phyloP scores from a whole-genome alignment of 2,329 filamentous ascomycete species.

The Cercospora sojina region DNA sequence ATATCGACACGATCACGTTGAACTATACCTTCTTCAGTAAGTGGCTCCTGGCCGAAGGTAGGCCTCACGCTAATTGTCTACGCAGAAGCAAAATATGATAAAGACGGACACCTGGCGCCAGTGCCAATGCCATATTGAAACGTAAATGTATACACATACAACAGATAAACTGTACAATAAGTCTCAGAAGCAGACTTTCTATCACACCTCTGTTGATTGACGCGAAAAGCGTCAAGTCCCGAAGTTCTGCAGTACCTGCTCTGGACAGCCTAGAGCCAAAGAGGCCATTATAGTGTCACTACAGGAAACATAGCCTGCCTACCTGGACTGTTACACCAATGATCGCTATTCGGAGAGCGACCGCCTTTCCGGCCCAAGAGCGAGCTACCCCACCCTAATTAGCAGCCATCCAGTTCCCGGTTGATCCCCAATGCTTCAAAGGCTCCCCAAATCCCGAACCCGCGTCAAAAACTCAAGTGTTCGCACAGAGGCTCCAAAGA shows the following conservation, averaged over 20 bases:
- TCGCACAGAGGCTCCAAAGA: background rate
- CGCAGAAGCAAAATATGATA: constrained; percentile 78
- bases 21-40: constrained; percentile 98
- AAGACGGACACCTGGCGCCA: constrained; percentile 68
- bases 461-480: background rate
- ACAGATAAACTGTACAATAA: background rate
- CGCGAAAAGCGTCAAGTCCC: background rate
- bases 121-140: constrained; percentile 43
- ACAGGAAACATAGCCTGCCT: background rate
- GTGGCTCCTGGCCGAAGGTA: constrained; percentile 40
- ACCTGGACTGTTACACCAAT: background rate
- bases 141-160: background rate
- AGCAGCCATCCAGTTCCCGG: background rate
- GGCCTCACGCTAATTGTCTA: constrained; percentile 23
- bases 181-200: background rate
- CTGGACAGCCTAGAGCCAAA: background rate
- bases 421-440: background rate
- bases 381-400: constrained; percentile 3
- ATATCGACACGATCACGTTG: constrained; percentile 90
- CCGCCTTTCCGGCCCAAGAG: background rate
- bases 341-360: background rate
- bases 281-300: background rate
- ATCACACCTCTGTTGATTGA: background rate
- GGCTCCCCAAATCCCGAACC: constrained; percentile 1
- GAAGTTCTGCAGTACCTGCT: background rate